Percentiles rank a stretch among this genome's conserved stretches.
These are phyloP conservation scores for Mortierella sp. DNA, from an alignment of 371 early-diverging fungal species.

Conservation along the genomic window DNA sequence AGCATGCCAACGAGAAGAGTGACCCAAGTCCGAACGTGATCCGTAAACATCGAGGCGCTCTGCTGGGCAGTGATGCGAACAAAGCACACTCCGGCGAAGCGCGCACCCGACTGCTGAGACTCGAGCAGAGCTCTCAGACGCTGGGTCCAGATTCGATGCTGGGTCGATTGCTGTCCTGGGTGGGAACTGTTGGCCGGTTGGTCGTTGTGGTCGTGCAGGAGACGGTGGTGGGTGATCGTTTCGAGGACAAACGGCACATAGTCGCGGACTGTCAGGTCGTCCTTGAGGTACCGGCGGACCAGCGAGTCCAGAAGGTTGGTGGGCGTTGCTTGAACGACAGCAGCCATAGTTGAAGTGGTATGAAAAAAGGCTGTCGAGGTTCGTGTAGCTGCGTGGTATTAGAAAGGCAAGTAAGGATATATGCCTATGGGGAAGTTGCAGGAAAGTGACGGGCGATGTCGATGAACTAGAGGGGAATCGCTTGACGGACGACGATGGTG, in stretches of 20 bases:
- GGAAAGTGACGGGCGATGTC: not conserved
- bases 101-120: constrained; percentile 65
- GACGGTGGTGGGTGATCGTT: constrained; percentile 59
- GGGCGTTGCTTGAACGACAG: constrained; percentile 44
- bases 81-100: constrained; percentile 69
- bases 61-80: constrained; percentile 68
- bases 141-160: constrained; percentile 67
- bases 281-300: constrained; percentile 50
- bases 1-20: constrained; percentile 53
- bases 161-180: constrained; percentile 28
- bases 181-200: constrained; percentile 26
- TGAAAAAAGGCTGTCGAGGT: not conserved
- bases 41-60: constrained; percentile 59
- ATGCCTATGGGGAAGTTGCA: not conserved
- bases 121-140: constrained; percentile 70
- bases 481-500: not conserved
- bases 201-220: constrained; percentile 55
- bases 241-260: constrained; percentile 65
- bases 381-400: not conserved
- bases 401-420: not conserved
- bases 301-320: constrained; percentile 43
- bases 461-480: not conserved
- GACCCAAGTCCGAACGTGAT: constrained; percentile 62
- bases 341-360: constrained; percentile 21
- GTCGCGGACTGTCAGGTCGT: constrained; percentile 41